These are phyloP conservation scores for Trichosporon ovoides DNA, from an alignment of 1,284 basidiomycete species.

Conservation along the genomic window DNA sequence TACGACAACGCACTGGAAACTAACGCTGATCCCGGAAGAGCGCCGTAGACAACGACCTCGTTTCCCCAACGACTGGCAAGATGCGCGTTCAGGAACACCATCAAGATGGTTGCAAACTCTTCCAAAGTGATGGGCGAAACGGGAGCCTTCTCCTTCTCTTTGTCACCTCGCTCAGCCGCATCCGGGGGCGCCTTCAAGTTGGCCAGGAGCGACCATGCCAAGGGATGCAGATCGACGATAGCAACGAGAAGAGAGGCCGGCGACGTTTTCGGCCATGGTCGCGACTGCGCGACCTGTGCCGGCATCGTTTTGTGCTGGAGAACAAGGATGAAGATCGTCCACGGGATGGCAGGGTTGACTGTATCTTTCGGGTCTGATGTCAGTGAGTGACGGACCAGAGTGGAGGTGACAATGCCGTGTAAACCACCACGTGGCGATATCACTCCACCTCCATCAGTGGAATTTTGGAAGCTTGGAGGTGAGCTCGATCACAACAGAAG, in stretches of 20 bases:
- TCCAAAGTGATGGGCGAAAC: slow-evolving; percentile 57
- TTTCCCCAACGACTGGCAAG: slow-evolving; percentile 88
- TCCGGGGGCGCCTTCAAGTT: slow-evolving; percentile 21
- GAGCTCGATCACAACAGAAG: slow-evolving; percentile 10
- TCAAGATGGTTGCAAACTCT: slow-evolving; percentile 69
- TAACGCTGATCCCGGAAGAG: slow-evolving; percentile 65
- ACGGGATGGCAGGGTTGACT: no score
- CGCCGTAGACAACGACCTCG: slow-evolving; percentile 83
- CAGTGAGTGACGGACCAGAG: neutral
- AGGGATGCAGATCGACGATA: slow-evolving; percentile 73
- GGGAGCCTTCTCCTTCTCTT: slow-evolving; percentile 25
- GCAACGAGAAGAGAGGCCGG: slow-evolving; percentile 67
- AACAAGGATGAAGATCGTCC: no score
- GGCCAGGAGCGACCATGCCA: slow-evolving; percentile 66
- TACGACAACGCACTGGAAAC: neutral
- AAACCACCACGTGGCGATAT: neutral
- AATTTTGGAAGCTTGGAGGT: slow-evolving; percentile 13
- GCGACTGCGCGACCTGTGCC: slow-evolving; percentile 1
- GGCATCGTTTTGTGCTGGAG: neutral
- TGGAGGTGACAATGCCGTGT: neutral
- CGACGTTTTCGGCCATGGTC: slow-evolving; percentile 21
- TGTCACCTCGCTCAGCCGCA: slow-evolving; percentile 6
- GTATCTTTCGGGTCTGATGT: neutral
- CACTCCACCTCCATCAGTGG: slow-evolving; percentile 1
- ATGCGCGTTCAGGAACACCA: slow-evolving; percentile 89